Evolutionary conservation across 441 rosid genomes (phyloP), one percentile per base, ranked within the genome.

Genomic region (Flueggea neowawraea): DNA sequence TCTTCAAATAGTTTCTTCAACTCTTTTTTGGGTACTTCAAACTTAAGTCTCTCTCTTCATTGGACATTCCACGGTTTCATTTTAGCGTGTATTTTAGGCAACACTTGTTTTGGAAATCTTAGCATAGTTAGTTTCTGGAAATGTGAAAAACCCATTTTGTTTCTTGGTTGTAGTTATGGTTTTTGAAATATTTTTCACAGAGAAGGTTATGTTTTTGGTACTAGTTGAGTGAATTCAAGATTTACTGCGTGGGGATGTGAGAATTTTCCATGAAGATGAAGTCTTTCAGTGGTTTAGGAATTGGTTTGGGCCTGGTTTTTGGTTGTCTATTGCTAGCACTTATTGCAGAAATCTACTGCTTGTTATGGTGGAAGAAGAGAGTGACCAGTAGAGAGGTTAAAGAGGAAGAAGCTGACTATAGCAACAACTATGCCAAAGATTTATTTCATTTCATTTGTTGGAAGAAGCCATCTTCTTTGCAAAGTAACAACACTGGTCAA

Each of bases 261-360:
- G n/a, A 14, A 47, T 10, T 47, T 12, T 47, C 4, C 14, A 32
- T 12, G 65, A 78, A 78, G 76, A 90, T 90, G 97, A 52, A 57
- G 60, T 66, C 79, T 75, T 77, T 84, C 14, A 74, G 80, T 67
- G 86, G 88, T 10, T 84, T 90, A 72, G 91, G 87, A 32, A 67
- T 90, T 64, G 83, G 89, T 36, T 79, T 94, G 36, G 79, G 93
- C 65, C 51, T 87, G 47, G 91, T 87, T 33, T 89, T 84, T 68
- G 95, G 93, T 64, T 85, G 81, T 64, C 88, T 94, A 60, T 64
- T 87, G 11, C 58, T 94, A 52, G 97, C 95, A 39, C 76, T 90
- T 62, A 74, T 80, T 54, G 98, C 88, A 51, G 97, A 89, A 75
- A 69, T 89, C 73, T 90, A 89, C 69, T n/a, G n/a, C n/a, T 61